Percentiles rank a stretch among this genome's conserved stretches.
These are phyloP conservation scores for Psilocybe tampanensis DNA, from an alignment of 768 basidiomycete genomes.

Conservation along the genomic window DNA sequence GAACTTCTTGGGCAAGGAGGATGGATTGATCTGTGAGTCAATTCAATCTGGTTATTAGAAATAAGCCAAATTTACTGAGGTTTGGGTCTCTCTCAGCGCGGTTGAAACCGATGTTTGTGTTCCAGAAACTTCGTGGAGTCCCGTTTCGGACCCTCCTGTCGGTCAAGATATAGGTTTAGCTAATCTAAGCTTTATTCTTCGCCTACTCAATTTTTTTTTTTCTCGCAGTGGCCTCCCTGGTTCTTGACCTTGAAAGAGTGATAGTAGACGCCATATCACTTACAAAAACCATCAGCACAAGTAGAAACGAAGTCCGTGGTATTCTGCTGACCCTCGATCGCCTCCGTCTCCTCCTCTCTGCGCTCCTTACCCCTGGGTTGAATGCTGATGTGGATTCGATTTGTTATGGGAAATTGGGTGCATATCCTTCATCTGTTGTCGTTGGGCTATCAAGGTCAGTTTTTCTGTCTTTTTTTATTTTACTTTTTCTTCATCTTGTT, in stretches of 20 bases:
- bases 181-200: not conserved
- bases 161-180: slow-evolving; percentile 28
- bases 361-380: slow-evolving; percentile 69
- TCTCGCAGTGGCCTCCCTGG: slow-evolving; percentile 47
- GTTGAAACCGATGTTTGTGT: slow-evolving; percentile 19
- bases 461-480: not conserved
- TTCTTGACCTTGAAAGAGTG: slow-evolving; percentile 54
- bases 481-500: not conserved
- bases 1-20: slow-evolving; percentile 71
- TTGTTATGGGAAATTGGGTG: slow-evolving; percentile 59
- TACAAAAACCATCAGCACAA: slow-evolving; percentile 54
- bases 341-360: slow-evolving; percentile 62
- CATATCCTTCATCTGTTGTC: slow-evolving; percentile 37
- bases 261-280: slow-evolving; percentile 48
- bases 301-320: slow-evolving; percentile 39
- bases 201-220: not conserved
- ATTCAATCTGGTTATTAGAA: too few species aligned
- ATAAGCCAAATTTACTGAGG: too few species aligned
- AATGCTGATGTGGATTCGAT: slow-evolving; percentile 71
- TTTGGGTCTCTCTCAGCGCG: slow-evolving; percentile 20
- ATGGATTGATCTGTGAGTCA: slow-evolving; percentile 72
- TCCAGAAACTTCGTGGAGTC: slow-evolving; percentile 28
- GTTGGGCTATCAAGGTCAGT: slow-evolving; percentile 56
- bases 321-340: slow-evolving; percentile 52
- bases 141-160: slow-evolving; percentile 19